Percentiles rank a stretch among this genome's conserved stretches.
phyloP scores from a whole-genome alignment of 1,284 basidiomycete genomes.

The Ceratobasidium sp. region DNA sequence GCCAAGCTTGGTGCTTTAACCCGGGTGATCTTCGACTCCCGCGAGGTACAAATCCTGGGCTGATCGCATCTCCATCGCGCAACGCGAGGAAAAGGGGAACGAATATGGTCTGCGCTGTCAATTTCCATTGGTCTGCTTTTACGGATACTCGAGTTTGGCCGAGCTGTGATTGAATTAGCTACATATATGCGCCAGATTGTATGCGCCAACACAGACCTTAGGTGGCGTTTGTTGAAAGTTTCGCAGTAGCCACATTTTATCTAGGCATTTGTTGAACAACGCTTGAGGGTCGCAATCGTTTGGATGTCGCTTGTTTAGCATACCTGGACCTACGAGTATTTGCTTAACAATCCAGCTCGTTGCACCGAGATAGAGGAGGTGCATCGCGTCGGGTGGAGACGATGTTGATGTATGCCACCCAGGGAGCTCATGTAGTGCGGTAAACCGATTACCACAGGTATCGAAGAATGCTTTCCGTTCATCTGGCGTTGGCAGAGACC shows the following conservation, averaged over 20 bases:
- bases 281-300: background rate
- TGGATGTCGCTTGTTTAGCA: background rate
- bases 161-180: background rate
- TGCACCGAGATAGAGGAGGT: conserved; percentile 37
- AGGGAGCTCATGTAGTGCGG: conserved; percentile 16
- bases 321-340: conserved; percentile 23
- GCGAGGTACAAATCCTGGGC: background rate
- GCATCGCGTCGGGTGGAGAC: conserved; percentile 37
- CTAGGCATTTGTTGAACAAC: conserved; percentile 13
- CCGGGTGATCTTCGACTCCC: background rate
- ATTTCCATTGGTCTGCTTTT: conserved; percentile 42
- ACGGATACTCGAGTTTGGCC: conserved; percentile 3
- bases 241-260: conserved; percentile 24
- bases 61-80: conserved; percentile 11
- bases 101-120: no score
- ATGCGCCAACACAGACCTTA: conserved; percentile 29
- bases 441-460: no score
- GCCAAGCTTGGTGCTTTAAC: background rate
- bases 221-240: conserved; percentile 18
- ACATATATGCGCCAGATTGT: no score
- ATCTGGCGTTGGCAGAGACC: no score
- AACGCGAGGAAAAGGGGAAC: conserved; percentile 27
- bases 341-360: conserved; percentile 45
- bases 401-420: conserved; percentile 22
- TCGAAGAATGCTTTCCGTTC: no score